Conservation (phyloP, 768 basidiomycete species). For the Calocera cornea region DNA sequence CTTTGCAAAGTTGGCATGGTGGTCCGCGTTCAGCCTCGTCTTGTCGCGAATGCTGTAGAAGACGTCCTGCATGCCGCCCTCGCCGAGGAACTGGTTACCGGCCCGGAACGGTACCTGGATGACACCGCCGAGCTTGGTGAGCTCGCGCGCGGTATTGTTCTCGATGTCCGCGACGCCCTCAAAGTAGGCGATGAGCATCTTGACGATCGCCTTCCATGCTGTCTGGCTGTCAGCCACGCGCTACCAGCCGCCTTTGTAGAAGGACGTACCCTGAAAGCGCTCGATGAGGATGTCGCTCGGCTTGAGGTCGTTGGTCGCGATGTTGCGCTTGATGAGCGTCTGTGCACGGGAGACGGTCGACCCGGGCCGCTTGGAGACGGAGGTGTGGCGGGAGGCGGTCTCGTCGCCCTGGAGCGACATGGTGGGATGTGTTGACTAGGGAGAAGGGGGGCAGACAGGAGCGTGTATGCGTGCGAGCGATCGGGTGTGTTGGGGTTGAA, state of each 20-base stretch:
- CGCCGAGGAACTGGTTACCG: conserved; percentile 97
- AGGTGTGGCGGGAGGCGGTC: conserved; percentile 51
- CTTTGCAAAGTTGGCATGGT: conserved; percentile 88
- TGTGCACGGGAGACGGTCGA: conserved; percentile 69
- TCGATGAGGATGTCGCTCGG: conserved; percentile 96
- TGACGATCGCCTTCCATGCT: conserved; percentile 93
- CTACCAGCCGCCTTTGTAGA: background rate
- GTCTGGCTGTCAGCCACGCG: background rate
- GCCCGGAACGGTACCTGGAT: conserved; percentile 94
- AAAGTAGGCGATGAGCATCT: conserved; percentile 88
- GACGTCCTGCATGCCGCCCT: conserved; percentile 77
- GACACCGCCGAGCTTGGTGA: conserved; percentile 84
- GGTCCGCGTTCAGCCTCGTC: conserved; percentile 83
- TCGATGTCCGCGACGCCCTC: conserved; percentile 80
- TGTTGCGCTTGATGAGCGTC: conserved; percentile 88
- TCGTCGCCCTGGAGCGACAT: conserved; percentile 3
- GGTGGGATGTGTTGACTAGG: background rate
- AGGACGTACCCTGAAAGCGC: conserved; percentile 27
- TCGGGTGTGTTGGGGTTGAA: background rate
- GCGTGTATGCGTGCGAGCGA: background rate
- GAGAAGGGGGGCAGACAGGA: background rate
- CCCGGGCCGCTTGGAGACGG: conserved; percentile 47
- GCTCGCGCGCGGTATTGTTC: conserved; percentile 83
- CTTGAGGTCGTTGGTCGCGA: conserved; percentile 86
- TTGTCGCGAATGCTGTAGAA: conserved; percentile 90